Evolutionary conservation across 2,329 filamentous ascomycete species (phyloP).

Genomic region (Hypoxylon sp.): DNA sequence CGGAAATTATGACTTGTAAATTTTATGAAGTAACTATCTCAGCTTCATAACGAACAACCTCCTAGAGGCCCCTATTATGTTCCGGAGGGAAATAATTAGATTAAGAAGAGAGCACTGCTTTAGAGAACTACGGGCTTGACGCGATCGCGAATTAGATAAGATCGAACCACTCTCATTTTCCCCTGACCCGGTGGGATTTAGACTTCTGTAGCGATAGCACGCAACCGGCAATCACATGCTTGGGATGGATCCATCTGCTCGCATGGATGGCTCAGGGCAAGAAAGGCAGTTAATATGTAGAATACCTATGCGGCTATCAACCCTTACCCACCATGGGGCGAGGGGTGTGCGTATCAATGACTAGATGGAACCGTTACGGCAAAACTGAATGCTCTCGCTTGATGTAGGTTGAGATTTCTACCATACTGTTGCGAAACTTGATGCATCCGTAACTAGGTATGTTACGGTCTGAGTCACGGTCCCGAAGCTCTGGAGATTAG

Average conservation of each 20-base stretch:
- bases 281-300: slow-evolving; percentile 8
- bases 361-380: not conserved
- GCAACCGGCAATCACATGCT: slow-evolving; percentile 17
- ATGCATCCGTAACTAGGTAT: slow-evolving; percentile 23
- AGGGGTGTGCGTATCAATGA: slow-evolving; percentile 34
- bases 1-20: not conserved
- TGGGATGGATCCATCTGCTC: slow-evolving; percentile 10
- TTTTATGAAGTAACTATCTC: not conserved
- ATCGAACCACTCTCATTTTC: slow-evolving; percentile 6
- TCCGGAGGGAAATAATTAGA: not conserved
- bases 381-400: slow-evolving; percentile 8
- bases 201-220: slow-evolving; percentile 22
- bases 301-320: slow-evolving; percentile 25
- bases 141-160: not conserved
- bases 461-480: slow-evolving; percentile 21
- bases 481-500: slow-evolving; percentile 31
- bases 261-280: slow-evolving; percentile 11
- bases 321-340: slow-evolving; percentile 36
- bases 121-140: not conserved
- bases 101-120: slow-evolving; percentile 3
- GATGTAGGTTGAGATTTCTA: not conserved
- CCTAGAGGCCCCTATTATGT: not conserved
- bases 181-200: slow-evolving; percentile 18
- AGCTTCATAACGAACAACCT: not conserved
- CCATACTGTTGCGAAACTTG: slow-evolving; percentile 39